Evolutionary conservation across 2,329 filamentous ascomycete genomes (phyloP).

Genomic region (Aspergillus neotritici): DNA sequence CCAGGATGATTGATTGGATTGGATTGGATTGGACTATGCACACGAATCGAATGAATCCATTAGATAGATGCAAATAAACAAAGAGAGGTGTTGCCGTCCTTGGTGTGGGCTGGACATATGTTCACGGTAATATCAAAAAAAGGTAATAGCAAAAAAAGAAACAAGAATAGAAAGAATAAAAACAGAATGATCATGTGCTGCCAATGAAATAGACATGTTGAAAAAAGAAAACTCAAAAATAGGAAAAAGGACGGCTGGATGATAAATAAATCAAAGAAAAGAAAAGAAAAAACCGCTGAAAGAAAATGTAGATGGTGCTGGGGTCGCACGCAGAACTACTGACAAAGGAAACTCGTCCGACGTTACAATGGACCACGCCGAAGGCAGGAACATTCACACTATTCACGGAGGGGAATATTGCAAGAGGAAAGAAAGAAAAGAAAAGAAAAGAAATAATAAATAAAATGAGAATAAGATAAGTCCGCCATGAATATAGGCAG

Average conservation of each 20-base stretch:
- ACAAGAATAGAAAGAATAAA: no score
- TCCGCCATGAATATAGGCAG: background rate
- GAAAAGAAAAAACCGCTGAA: slow-evolving; percentile 16
- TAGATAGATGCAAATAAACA: slow-evolving; percentile 11
- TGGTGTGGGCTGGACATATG: slow-evolving; percentile 16
- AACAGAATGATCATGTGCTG: background rate
- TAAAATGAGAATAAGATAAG: slow-evolving; percentile 1
- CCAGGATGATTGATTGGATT: background rate
- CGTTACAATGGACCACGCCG: slow-evolving; percentile 7
- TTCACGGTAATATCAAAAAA: slow-evolving; percentile 4
- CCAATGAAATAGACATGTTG: slow-evolving; percentile 6
- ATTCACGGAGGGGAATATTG: background rate
- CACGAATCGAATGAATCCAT: slow-evolving; percentile 5
- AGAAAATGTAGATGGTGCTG: slow-evolving; percentile 13
- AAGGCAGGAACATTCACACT: no score
- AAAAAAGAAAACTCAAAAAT: slow-evolving; percentile 6
- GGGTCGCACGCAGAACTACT: slow-evolving; percentile 23
- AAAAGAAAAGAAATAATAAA: background rate
- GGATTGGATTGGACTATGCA: slow-evolving; percentile 9
- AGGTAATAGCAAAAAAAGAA: slow-evolving; percentile 8
- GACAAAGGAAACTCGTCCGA: slow-evolving; percentile 33
- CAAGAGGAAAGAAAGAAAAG: background rate
- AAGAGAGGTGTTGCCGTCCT: slow-evolving; percentile 12
- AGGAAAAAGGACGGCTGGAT: background rate
- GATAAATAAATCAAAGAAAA: slow-evolving; percentile 8